Percentiles rank a stretch among this genome's conserved stretches.
Evolutionary conservation across 2,329 filamentous ascomycete genomes (phyloP).

Genomic region (Penicillium decumbens): DNA sequence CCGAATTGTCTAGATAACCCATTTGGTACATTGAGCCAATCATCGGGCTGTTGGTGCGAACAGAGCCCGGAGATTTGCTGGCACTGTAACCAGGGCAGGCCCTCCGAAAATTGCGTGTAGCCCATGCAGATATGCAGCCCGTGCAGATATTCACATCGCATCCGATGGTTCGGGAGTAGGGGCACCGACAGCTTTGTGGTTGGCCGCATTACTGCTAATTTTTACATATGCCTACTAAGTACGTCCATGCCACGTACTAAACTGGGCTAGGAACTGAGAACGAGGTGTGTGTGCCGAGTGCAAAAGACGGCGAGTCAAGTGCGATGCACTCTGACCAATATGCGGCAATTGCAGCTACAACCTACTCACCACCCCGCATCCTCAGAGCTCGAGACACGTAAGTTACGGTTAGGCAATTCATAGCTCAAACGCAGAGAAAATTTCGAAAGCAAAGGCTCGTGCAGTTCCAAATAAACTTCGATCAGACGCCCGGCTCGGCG

Average conservation of each 20-base stretch:
- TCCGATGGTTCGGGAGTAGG: neutral
- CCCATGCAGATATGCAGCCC: neutral
- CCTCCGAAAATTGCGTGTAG: too few species aligned
- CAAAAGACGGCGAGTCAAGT: constrained; percentile 2
- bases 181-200: too few species aligned
- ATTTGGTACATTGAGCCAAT: neutral
- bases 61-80: too few species aligned
- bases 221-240: neutral
- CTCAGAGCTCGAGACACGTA: neutral
- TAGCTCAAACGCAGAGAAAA: neutral
- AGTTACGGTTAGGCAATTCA: neutral
- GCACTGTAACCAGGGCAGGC: neutral
- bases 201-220: neutral
- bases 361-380: neutral
- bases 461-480: too few species aligned
- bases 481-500: too few species aligned
- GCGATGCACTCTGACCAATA: constrained; percentile 1
- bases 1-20: neutral
- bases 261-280: constrained; percentile 1
- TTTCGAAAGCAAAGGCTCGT: neutral
- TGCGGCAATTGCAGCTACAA: constrained; percentile 1
- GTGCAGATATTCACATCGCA: neutral
- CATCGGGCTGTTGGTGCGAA: neutral
- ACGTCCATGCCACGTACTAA: neutral
- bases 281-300: neutral